Evolutionary conservation across 164 flowering plant species (phyloP).

Genomic region (grape (Vitis vinifera)): DNA sequence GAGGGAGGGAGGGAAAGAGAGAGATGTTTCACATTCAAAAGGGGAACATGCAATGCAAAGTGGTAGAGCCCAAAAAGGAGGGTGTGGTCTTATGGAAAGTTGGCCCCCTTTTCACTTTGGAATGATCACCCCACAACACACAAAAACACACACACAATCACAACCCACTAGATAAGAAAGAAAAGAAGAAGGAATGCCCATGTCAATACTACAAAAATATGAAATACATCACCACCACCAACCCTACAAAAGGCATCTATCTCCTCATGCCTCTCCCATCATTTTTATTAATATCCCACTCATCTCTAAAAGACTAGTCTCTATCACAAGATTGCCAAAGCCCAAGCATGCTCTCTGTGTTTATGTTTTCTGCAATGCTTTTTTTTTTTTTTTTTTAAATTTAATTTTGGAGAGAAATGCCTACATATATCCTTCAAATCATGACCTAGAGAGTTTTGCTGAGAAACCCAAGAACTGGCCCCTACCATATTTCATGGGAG

Average conservation of each 20-base stretch:
- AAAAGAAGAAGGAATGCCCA: background rate
- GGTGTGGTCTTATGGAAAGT: constrained; percentile 23
- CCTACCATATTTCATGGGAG: too few relatives aligned
- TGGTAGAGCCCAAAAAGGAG: constrained; percentile 15
- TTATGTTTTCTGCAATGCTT: background rate
- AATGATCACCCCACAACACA: constrained; percentile 26
- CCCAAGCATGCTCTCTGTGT: background rate
- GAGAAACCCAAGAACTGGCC: too few relatives aligned
- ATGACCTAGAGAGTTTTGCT: too few relatives aligned
- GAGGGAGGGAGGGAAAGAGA: background rate
- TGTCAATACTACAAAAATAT: constrained; percentile 14
- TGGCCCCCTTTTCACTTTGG: constrained; percentile 38
- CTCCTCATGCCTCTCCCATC: background rate
- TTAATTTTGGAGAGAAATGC: too few relatives aligned
- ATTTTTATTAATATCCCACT: background rate
- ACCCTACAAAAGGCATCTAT: too few relatives aligned
- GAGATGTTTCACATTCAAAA: background rate
- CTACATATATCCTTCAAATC: too few relatives aligned
- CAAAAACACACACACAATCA: too few relatives aligned
- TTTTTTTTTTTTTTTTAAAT: too few relatives aligned
- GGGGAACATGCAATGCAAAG: constrained; percentile 38
- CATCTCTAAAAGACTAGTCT: constrained; percentile 17
- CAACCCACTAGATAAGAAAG: constrained; percentile 16
- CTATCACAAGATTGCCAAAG: constrained; percentile 23
- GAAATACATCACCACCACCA: background rate